phyloP scores from a whole-genome alignment of 2,329 filamentous ascomycete genomes.

The Xylariaceae sp. region DNA sequence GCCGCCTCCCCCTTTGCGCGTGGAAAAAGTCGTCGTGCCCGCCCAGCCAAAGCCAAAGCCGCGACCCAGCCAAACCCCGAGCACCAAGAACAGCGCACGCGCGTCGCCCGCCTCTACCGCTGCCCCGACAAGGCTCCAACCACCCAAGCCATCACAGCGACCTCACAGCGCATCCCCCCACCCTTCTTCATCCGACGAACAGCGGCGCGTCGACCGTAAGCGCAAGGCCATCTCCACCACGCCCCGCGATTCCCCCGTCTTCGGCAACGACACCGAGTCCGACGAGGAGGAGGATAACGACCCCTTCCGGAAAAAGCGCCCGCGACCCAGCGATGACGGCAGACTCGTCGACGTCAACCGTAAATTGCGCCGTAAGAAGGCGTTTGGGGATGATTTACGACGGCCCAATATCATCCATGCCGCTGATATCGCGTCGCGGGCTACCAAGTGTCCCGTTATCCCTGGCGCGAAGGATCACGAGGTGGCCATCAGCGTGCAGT shows the following conservation, averaged over 20 bases:
- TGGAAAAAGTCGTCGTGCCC: constrained; percentile 47
- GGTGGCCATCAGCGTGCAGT: constrained; percentile 66
- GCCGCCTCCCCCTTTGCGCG: constrained; percentile 45
- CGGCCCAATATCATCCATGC: constrained; percentile 52
- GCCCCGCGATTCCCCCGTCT: constrained; percentile 41
- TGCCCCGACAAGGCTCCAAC: constrained; percentile 33
- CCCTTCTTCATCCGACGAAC: constrained; percentile 30
- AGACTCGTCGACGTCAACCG: constrained; percentile 43
- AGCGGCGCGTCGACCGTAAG: constrained; percentile 36
- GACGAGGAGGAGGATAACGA: constrained; percentile 48
- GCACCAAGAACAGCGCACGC: constrained; percentile 16
- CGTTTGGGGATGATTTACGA: constrained; percentile 40
- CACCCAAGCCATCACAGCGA: constrained; percentile 36
- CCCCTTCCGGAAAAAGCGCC: constrained; percentile 44
- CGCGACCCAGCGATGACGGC: constrained; percentile 40
- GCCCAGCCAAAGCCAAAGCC: constrained; percentile 28
- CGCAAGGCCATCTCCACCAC: constrained; percentile 39
- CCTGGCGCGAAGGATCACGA: constrained; percentile 47
- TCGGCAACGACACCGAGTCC: constrained; percentile 43
- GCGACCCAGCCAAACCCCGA: constrained; percentile 22
- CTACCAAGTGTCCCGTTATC: constrained; percentile 46
- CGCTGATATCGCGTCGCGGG: constrained; percentile 48
- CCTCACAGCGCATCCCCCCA: constrained; percentile 38
- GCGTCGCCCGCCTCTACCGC: constrained; percentile 19
- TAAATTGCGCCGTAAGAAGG: constrained; percentile 40